These are phyloP conservation scores for Deuterostichococcus epilithicus DNA, from an alignment of 139 green algal genomes.

Conservation along the genomic window DNA sequence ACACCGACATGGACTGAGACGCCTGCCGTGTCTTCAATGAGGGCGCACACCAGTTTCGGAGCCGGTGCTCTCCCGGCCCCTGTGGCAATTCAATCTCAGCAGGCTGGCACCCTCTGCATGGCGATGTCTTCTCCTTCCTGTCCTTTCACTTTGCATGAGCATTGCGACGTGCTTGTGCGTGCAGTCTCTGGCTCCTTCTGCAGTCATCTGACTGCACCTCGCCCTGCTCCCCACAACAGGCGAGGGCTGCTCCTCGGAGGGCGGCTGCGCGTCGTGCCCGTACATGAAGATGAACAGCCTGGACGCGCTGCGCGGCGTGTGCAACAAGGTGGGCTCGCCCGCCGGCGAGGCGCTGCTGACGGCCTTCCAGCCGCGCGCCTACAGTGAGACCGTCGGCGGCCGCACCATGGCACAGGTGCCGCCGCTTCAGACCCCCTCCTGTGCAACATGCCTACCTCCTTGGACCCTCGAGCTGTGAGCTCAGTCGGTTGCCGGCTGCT, in stretches of 20 bases:
- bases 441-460: slow-evolving; percentile 19
- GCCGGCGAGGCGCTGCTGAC: slow-evolving; percentile 63
- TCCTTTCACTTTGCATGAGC: no score
- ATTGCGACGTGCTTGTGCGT: no score
- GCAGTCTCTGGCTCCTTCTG: no score
- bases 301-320: slow-evolving; percentile 50
- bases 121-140: no score
- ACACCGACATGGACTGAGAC: no score
- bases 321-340: slow-evolving; percentile 33
- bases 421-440: slow-evolving; percentile 34
- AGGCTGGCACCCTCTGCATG: no score
- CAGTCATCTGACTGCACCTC: no score
- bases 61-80: no score
- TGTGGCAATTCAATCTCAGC: no score
- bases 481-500: no score
- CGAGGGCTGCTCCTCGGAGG: slow-evolving; percentile 89
- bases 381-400: slow-evolving; percentile 60
- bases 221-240: slow-evolving; percentile 45
- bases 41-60: no score
- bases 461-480: no score
- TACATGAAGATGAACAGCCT: slow-evolving; percentile 98
- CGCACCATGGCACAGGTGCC: slow-evolving; percentile 58
- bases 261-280: slow-evolving; percentile 93
- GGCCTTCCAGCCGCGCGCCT: slow-evolving; percentile 60
- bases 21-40: neutral